Evolutionary conservation across 805 yeast species (phyloP).

Genomic region (Candida andamanensis): DNA sequence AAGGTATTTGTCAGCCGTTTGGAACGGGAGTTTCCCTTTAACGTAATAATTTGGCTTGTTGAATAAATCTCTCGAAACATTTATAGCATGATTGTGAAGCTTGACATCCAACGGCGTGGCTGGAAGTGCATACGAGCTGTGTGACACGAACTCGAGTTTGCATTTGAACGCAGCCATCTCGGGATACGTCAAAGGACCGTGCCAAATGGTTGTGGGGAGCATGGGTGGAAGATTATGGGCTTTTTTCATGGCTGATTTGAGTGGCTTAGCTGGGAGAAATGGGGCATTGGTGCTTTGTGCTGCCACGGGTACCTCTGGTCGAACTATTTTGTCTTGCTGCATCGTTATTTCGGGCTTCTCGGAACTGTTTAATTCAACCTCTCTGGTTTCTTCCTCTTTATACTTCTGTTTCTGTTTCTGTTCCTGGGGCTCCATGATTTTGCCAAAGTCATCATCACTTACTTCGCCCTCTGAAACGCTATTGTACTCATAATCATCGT

Average conservation of each 20-base stretch:
- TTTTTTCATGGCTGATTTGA: slow-evolving; percentile 9
- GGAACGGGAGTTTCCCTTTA: slow-evolving; percentile 58
- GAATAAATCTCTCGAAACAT: slow-evolving; percentile 26
- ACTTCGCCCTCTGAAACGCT: slow-evolving; percentile 24
- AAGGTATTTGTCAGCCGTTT: slow-evolving; percentile 55
- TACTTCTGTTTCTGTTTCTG: neutral
- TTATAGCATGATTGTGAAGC: slow-evolving; percentile 21
- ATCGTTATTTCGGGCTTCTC: neutral
- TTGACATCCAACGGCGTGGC: slow-evolving; percentile 13
- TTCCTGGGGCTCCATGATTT: slow-evolving; percentile 20
- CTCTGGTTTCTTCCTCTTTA: neutral
- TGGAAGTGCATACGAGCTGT: slow-evolving; percentile 21
- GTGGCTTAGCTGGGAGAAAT: slow-evolving; percentile 1
- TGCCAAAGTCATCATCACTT: slow-evolving; percentile 30
- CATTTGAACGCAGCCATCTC: slow-evolving; percentile 43
- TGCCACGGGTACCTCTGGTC: no score
- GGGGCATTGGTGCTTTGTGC: slow-evolving; percentile 5
- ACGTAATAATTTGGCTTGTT: slow-evolving; percentile 32
- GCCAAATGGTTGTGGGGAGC: slow-evolving; percentile 31
- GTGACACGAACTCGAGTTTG: slow-evolving; percentile 31
- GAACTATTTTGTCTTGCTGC: no score
- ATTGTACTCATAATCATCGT: slow-evolving; percentile 15
- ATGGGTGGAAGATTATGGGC: slow-evolving; percentile 8
- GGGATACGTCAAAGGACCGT: slow-evolving; percentile 45
- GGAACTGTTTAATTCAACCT: neutral